phyloP scores from a whole-genome alignment of 257 asterid genomes.

The Echium plantagineum region DNA sequence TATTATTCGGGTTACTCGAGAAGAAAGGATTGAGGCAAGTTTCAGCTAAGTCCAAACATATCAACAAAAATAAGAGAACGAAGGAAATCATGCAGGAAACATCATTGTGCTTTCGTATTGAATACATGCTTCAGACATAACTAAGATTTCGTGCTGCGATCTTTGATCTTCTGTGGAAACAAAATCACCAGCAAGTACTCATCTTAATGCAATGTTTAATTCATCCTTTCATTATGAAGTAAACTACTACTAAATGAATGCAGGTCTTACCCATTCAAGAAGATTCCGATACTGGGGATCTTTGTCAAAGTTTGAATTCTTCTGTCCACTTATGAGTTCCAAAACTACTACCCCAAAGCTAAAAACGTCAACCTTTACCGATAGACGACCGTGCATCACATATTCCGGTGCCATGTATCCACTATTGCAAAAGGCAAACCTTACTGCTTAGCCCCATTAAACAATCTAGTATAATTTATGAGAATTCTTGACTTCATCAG shows the following conservation, averaged over 20 bases:
- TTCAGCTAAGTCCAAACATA: no score
- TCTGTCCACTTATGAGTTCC: slow-evolving; percentile 88
- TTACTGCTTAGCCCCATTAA: background rate
- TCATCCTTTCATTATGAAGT: background rate
- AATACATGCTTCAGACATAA: no score
- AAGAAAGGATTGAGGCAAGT: background rate
- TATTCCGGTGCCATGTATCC: slow-evolving; percentile 41
- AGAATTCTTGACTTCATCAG: background rate
- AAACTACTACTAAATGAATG: background rate
- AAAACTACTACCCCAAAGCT: slow-evolving; percentile 91
- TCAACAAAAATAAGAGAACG: no score
- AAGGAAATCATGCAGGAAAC: no score
- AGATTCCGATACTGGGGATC: slow-evolving; percentile 57
- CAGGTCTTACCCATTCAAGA: slow-evolving; percentile 68
- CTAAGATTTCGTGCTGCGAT: no score
- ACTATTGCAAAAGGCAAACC: slow-evolving; percentile 30
- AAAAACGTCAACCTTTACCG: slow-evolving; percentile 72
- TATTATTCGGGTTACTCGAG: background rate
- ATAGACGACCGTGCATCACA: slow-evolving; percentile 60
- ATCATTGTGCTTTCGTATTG: no score
- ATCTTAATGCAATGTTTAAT: background rate
- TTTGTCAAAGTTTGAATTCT: slow-evolving; percentile 55
- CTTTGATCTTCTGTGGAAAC: no score
- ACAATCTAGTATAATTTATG: background rate
- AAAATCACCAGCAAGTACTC: no score